Percentiles rank a stretch among this genome's conserved stretches.
Evolutionary conservation across 2,329 filamentous ascomycete species (phyloP).

Genomic region (Alternaria alternata): DNA sequence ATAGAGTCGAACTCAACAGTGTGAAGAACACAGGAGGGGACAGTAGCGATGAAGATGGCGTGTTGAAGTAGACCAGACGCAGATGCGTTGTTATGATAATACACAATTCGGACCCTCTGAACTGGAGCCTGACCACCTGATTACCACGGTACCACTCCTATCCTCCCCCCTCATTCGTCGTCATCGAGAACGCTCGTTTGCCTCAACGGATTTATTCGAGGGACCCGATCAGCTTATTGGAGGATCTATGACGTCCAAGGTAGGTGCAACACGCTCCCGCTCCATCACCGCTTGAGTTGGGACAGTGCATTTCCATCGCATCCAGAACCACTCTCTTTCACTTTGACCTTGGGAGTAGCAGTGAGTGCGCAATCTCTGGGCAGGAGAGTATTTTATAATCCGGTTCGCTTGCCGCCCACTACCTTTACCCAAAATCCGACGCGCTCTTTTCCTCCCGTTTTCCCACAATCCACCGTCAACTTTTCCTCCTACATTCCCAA

Average conservation of each 20-base stretch:
- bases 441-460: background rate
- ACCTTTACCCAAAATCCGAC: background rate
- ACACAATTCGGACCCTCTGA: constrained; percentile 4
- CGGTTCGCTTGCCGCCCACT: constrained; percentile 1
- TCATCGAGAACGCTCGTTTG: background rate
- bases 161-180: background rate
- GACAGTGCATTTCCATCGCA: background rate
- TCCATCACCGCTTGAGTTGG: constrained; percentile 1
- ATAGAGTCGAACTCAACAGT: constrained; percentile 41
- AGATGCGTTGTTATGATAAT: background rate
- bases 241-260: background rate
- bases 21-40: constrained; percentile 32
- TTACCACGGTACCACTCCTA: background rate
- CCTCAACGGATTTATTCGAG: background rate
- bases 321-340: background rate
- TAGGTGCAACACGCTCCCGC: background rate
- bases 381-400: background rate
- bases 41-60: constrained; percentile 42
- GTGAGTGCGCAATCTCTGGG: background rate
- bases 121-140: constrained; percentile 3
- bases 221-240: background rate
- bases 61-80: constrained; percentile 34
- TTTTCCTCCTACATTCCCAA: background rate
- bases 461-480: background rate
- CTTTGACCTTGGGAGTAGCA: background rate